Evolutionary conservation across 2,329 filamentous ascomycete genomes (phyloP).

Genomic region (Bipolaris sorokiniana): DNA sequence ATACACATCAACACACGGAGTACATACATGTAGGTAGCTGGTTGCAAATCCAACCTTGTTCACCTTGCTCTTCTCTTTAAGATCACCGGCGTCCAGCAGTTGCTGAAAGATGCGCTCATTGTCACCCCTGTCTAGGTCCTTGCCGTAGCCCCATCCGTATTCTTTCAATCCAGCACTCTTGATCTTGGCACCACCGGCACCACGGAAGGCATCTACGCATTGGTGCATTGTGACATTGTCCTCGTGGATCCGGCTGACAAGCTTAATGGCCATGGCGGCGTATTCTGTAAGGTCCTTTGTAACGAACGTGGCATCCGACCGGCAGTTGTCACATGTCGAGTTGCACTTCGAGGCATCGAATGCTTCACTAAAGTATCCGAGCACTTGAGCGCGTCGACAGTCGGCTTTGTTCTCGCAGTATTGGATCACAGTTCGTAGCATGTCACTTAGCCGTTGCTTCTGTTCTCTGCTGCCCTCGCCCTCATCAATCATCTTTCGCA

Average conservation of each 20-base stretch:
- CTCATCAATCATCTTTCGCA: conserved; percentile 83
- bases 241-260: conserved; percentile 66
- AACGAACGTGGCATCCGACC: conserved; percentile 72
- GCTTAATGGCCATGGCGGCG: conserved; percentile 71
- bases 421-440: conserved; percentile 83
- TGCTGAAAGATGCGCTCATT: conserved; percentile 83
- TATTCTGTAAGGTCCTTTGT: conserved; percentile 77
- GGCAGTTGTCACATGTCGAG: conserved; percentile 87
- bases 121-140: conserved; percentile 73
- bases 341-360: conserved; percentile 76
- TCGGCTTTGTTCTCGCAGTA: conserved; percentile 90
- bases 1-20: not conserved
- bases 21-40: conserved; percentile 72
- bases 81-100: conserved; percentile 73
- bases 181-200: conserved; percentile 67
- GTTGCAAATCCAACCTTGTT: conserved; percentile 71
- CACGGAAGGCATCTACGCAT: conserved; percentile 83
- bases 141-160: conserved; percentile 67
- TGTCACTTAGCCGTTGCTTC: conserved; percentile 80
- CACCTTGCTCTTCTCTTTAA: conserved; percentile 72
- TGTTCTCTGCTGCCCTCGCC: conserved; percentile 77
- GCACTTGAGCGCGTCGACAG: conserved; percentile 84
- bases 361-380: conserved; percentile 91
- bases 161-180: conserved; percentile 61
- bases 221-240: conserved; percentile 70